A percentile compares a stretch with the other conserved stretches of the same genome.
Evolutionary conservation across 768 basidiomycete species (phyloP).

Genomic region (Candolleomyces eurysporus): DNA sequence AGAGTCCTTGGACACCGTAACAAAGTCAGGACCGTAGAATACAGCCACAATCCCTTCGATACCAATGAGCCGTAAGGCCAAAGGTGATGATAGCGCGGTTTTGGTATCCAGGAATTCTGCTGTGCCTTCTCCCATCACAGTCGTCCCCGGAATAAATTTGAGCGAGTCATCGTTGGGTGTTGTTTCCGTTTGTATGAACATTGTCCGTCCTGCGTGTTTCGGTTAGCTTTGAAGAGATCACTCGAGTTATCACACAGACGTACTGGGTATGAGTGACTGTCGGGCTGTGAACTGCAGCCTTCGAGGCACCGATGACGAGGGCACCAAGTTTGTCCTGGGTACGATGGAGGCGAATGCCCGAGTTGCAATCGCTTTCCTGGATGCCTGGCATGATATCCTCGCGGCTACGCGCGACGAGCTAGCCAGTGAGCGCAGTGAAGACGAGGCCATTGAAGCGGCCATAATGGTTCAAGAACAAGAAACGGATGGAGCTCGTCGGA

Average conservation of each 20-base stretch:
- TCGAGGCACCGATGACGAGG: slow-evolving; percentile 6
- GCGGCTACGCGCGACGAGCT: slow-evolving; percentile 4
- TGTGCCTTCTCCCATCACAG: slow-evolving; percentile 85
- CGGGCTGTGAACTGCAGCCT: slow-evolving; percentile 1
- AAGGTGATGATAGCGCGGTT: slow-evolving; percentile 82
- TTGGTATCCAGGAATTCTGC: slow-evolving; percentile 94
- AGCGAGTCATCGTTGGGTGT: slow-evolving; percentile 97
- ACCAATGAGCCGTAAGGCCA: slow-evolving; percentile 94
- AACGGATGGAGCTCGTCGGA: not conserved
- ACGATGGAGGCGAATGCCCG: not conserved
- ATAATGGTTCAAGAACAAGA: slow-evolving; percentile 19
- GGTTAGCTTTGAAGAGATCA: not conserved
- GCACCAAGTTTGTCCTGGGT: not conserved
- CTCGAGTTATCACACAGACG: not conserved
- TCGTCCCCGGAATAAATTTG: slow-evolving; percentile 93
- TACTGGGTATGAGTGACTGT: slow-evolving; percentile 13
- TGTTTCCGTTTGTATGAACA: slow-evolving; percentile 98
- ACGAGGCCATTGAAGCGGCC: slow-evolving; percentile 12
- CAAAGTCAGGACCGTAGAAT: slow-evolving; percentile 98
- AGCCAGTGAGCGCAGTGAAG: slow-evolving; percentile 19
- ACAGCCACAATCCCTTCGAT: slow-evolving; percentile 86
- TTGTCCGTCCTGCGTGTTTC: slow-evolving; percentile 60
- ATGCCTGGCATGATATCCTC: not conserved
- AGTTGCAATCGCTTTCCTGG: not conserved
- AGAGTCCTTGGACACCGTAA: slow-evolving; percentile 89